Evolutionary conservation across 768 basidiomycete genomes (phyloP).

Genomic region (Cantharellus anzutake): DNA sequence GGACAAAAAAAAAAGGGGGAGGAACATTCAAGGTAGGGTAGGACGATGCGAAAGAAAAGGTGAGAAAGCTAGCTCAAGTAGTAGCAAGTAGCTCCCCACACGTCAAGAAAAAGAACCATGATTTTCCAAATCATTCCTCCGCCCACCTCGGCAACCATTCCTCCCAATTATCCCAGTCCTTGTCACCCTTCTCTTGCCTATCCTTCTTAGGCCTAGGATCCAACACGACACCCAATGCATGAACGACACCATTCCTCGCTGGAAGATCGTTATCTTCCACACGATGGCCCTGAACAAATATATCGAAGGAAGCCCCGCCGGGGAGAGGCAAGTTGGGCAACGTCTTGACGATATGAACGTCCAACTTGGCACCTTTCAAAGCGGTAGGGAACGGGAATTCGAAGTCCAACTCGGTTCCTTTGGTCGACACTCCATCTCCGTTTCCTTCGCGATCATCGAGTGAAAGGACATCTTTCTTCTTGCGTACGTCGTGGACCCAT

Average conservation of each 20-base stretch:
- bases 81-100: no score
- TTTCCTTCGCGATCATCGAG: background rate
- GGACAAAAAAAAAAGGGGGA: no score
- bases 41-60: no score
- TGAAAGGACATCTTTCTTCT: background rate
- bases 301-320: conserved; percentile 4
- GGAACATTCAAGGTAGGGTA: no score
- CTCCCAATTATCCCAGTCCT: conserved; percentile 7
- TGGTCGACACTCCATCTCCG: background rate
- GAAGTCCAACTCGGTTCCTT: conserved; percentile 4
- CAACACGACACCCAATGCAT: conserved; percentile 1
- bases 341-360: conserved; percentile 6
- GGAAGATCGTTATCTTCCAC: background rate
- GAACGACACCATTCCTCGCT: conserved; percentile 5
- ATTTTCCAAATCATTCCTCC: background rate
- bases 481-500: background rate
- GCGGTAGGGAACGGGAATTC: conserved; percentile 3
- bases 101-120: background rate
- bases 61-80: no score
- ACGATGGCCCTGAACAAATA: conserved; percentile 2
- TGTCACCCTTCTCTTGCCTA: background rate
- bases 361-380: background rate
- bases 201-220: conserved; percentile 2
- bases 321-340: conserved; percentile 3
- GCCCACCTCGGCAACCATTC: conserved; percentile 6